Base-by-base conservation (phyloP, 768 basidiomycete genomes). In the Paxillus rubicundulus region DNA sequence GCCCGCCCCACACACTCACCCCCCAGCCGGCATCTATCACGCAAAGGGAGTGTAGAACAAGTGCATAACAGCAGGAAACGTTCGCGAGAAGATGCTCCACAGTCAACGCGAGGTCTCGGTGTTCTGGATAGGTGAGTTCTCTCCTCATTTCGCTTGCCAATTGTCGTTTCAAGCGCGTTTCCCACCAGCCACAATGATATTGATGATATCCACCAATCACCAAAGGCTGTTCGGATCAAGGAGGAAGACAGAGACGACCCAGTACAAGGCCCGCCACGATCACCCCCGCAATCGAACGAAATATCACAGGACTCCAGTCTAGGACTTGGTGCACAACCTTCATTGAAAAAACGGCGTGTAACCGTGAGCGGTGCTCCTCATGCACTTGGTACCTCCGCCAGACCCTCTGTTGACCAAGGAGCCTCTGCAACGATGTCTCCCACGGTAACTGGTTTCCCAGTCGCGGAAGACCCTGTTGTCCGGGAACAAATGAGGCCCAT, bases 401-500 rank as follows among this genome's bases (percentile, higher is more conserved):
- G 75, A 41, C 66, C 70, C 16, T 57, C 67, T 21, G 32, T 44
- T 13, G 77, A 79, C 58, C 77, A 76, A 50, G 64, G 73, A 45
- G 68, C 72, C 45, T 78, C 82, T 27, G 77, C 82, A 13, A 79
- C 85, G 49, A 80, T 86, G 32, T 86, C 86, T 0, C 84, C 88
- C 37, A 81, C 82, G 50, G 80, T 86, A 55, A 78, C 85, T 71
- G 77, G 84, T 21, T 77, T 85, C 59, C 73, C 80, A 34, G 72
- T 82, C 56, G 73, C 73, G 50, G 84, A 87, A 66, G 82, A 86
- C 58, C 75, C 81, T 1, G 62, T 68, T 30, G 78, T 78, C 12
- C 72, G 84, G 37, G 84, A 86, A 61, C 81, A 84, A 66, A 77
- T 84, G 39, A 77, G 84, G 63, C 80, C 82, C 17, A 80, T 80